phyloP scores from a whole-genome alignment of 768 basidiomycete species.

The Leccinum variicolor region DNA sequence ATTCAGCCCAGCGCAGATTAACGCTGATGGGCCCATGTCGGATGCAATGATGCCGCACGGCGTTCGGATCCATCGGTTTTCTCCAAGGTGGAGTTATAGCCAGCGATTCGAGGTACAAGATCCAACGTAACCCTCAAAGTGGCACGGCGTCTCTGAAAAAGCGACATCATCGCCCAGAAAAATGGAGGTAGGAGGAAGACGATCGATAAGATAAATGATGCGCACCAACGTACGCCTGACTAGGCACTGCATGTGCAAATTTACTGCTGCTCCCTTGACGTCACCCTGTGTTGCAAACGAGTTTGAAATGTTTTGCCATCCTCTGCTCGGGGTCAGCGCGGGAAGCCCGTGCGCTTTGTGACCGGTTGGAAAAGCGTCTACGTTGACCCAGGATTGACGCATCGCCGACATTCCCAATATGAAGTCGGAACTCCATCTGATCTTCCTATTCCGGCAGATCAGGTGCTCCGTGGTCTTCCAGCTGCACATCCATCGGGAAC shows the following conservation, averaged over 20 bases:
- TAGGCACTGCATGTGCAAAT: constrained; percentile 38
- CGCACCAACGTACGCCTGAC: constrained; percentile 1
- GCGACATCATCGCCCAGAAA: constrained; percentile 61
- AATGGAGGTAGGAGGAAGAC: constrained; percentile 46
- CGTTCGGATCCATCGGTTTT: constrained; percentile 64
- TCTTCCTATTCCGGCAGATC: constrained; percentile 70
- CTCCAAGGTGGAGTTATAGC: constrained; percentile 75
- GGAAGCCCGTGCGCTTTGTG: constrained; percentile 66
- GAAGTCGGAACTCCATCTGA: constrained; percentile 76
- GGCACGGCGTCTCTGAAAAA: constrained; percentile 69
- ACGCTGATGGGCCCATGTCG: constrained; percentile 37
- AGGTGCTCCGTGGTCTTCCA: constrained; percentile 70
- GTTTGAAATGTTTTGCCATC: constrained; percentile 70
- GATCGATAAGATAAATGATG: neutral
- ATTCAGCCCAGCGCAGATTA: neutral
- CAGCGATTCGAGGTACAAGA: constrained; percentile 77
- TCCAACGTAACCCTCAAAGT: constrained; percentile 63
- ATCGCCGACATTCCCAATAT: constrained; percentile 78
- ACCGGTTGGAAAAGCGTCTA: constrained; percentile 85
- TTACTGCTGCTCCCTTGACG: constrained; percentile 76
- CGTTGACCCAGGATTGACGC: constrained; percentile 82
- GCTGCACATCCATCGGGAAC: constrained; percentile 75
- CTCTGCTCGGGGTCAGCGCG: constrained; percentile 56
- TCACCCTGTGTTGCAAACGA: constrained; percentile 69
- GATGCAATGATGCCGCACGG: constrained; percentile 64